Conservation (phyloP, 768 basidiomycete genomes). For the Calocera viscosa region DNA sequence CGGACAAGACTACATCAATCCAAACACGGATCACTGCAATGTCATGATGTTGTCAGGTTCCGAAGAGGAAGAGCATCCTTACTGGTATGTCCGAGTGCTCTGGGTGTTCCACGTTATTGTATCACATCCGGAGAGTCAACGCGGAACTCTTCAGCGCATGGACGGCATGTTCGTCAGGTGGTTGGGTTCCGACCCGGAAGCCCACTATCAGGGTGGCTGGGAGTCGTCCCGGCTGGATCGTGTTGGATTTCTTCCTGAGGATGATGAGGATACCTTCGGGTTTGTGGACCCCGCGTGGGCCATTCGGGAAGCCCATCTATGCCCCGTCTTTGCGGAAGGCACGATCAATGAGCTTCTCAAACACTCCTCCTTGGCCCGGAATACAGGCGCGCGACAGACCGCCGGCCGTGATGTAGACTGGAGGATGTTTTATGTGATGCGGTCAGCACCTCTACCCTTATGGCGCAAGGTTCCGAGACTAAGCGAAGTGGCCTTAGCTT, state of each 20-base stretch:
- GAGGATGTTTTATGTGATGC: neutral
- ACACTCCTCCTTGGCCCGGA: neutral
- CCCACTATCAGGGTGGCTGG: slow-evolving; percentile 19
- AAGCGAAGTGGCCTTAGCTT: neutral
- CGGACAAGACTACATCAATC: slow-evolving; percentile 34
- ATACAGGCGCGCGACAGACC: neutral
- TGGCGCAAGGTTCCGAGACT: neutral
- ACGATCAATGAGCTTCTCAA: neutral
- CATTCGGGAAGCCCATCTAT: neutral
- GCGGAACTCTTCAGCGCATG: slow-evolving; percentile 18
- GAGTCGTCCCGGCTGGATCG: neutral
- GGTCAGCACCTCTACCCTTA: neutral
- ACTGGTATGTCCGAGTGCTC: slow-evolving; percentile 30
- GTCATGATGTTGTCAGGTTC: slow-evolving; percentile 28
- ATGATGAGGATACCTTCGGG: slow-evolving; percentile 12
- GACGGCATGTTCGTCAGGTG: slow-evolving; percentile 36
- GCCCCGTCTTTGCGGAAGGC: neutral
- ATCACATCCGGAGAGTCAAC: neutral
- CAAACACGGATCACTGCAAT: slow-evolving; percentile 25
- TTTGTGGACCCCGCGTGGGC: neutral
- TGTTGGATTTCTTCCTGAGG: slow-evolving; percentile 13
- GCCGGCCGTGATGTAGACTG: neutral
- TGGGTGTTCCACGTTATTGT: slow-evolving; percentile 26
- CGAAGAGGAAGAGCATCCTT: slow-evolving; percentile 22
- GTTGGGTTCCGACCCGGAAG: slow-evolving; percentile 25